Evolutionary conservation across 2,329 filamentous ascomycete genomes (phyloP).

Genomic region (Cryphonectria naterciae): DNA sequence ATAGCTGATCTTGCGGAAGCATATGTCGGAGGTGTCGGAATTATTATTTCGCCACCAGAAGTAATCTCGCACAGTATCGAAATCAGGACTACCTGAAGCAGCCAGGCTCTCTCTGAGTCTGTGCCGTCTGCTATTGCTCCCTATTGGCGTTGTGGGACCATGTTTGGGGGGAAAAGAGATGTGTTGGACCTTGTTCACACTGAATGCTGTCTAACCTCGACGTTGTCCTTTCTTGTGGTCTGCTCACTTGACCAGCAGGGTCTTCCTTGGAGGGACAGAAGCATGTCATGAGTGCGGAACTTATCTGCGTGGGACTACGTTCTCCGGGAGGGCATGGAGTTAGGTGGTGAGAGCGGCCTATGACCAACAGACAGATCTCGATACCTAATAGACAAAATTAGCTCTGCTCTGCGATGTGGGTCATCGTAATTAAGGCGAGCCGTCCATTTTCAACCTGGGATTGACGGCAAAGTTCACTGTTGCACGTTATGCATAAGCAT

Average conservation of each 20-base stretch:
- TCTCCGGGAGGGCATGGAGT: background rate
- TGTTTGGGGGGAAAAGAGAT: background rate
- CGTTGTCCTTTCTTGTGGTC: background rate
- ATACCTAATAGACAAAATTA: background rate
- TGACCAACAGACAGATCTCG: background rate
- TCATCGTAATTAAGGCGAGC: background rate
- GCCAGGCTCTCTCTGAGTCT: background rate
- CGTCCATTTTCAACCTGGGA: background rate
- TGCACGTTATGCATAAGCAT: background rate
- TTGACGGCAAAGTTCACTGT: background rate
- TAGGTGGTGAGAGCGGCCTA: background rate
- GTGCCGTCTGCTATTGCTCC: background rate
- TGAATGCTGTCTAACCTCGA: background rate
- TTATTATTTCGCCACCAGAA: background rate
- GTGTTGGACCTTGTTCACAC: background rate
- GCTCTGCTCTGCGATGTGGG: background rate
- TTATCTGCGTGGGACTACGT: background rate
- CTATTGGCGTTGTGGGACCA: background rate
- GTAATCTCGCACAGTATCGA: background rate
- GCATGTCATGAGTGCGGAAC: background rate
- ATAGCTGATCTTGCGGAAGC: background rate
- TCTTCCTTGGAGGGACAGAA: background rate
- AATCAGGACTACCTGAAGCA: background rate
- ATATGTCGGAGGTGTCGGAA: background rate
- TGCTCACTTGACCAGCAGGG: background rate